Conservation (phyloP, 257 asterid genomes). For the Primulina huaijiensis region DNA sequence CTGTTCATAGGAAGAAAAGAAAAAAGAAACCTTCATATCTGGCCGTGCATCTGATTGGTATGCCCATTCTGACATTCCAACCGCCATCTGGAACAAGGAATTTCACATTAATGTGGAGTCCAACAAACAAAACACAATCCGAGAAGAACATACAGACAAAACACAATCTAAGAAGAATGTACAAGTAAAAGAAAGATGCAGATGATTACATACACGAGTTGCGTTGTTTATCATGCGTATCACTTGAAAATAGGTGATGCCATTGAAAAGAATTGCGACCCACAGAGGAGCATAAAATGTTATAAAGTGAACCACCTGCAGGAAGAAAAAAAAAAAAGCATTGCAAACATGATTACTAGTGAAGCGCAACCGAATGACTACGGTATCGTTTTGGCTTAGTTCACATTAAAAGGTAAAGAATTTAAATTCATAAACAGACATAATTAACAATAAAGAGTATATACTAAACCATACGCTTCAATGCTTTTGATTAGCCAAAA, state of each 20-base stretch:
- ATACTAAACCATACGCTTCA: not conserved
- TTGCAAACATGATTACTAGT: conserved; percentile 16
- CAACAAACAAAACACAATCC: conserved; percentile 16
- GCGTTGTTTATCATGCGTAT: conserved; percentile 98
- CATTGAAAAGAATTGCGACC: conserved; percentile 97
- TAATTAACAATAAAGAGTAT: conserved; percentile 3
- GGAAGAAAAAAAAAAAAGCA: conserved; percentile 24
- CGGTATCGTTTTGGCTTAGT: not conserved
- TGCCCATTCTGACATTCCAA: conserved; percentile 79
- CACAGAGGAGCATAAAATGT: conserved; percentile 97
- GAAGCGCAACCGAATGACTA: not conserved
- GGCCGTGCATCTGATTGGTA: conserved; percentile 72
- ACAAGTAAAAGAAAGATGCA: conserved; percentile 17
- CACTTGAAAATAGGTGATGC: conserved; percentile 92
- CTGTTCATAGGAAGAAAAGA: conserved; percentile 12
- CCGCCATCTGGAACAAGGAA: conserved; percentile 79
- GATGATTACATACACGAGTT: conserved; percentile 73
- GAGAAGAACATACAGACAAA: not conserved
- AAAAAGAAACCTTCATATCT: conserved; percentile 65
- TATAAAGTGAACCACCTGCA: conserved; percentile 83
- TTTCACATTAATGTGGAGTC: conserved; percentile 25
- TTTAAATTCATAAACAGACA: conserved; percentile 5
- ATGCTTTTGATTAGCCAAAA: conserved; percentile 2
- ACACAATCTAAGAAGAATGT: conserved; percentile 17
- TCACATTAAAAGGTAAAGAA: not conserved